phyloP scores from a whole-genome alignment of 768 basidiomycete genomes.

The Kwoniella shandongensis region DNA sequence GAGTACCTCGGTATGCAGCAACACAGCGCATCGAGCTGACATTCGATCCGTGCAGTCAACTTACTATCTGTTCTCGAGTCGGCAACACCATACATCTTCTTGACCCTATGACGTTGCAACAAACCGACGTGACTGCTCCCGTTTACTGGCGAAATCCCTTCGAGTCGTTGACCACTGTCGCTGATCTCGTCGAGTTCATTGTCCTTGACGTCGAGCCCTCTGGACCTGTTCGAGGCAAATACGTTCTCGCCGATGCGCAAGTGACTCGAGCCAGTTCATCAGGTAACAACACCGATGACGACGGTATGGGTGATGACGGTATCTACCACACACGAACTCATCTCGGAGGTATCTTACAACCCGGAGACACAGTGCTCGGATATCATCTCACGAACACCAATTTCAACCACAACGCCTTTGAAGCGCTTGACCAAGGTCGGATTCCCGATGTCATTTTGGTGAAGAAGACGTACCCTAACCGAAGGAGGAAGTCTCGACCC shows the following conservation, averaged over 20 bases:
- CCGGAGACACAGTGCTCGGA: conserved; percentile 89
- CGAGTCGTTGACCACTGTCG: conserved; percentile 73
- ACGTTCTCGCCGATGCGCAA: conserved; percentile 82
- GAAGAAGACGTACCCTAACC: conserved; percentile 91
- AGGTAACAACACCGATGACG: conserved; percentile 60
- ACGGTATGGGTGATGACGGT: conserved; percentile 63
- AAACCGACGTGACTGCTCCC: conserved; percentile 72
- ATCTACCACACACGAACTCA: conserved; percentile 97
- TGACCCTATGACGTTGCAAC: conserved; percentile 81
- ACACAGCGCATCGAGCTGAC: conserved; percentile 1
- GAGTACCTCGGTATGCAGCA: conserved; percentile 19
- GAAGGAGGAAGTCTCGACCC: conserved; percentile 82
- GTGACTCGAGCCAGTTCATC: conserved; percentile 75
- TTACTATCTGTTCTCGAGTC: conserved; percentile 84
- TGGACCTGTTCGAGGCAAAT: conserved; percentile 68
- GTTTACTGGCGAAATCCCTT: conserved; percentile 93
- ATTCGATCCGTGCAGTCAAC: conserved; percentile 58
- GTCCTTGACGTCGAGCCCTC: conserved; percentile 91
- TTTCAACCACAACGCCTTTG: conserved; percentile 87
- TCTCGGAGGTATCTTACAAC: conserved; percentile 87
- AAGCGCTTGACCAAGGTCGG: conserved; percentile 62
- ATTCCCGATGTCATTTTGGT: conserved; percentile 91
- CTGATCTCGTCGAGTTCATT: conserved; percentile 90
- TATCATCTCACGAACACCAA: conserved; percentile 86
- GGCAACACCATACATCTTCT: conserved; percentile 88